Conservation (phyloP, 805 yeast genomes). For the Saitoella complicata region DNA sequence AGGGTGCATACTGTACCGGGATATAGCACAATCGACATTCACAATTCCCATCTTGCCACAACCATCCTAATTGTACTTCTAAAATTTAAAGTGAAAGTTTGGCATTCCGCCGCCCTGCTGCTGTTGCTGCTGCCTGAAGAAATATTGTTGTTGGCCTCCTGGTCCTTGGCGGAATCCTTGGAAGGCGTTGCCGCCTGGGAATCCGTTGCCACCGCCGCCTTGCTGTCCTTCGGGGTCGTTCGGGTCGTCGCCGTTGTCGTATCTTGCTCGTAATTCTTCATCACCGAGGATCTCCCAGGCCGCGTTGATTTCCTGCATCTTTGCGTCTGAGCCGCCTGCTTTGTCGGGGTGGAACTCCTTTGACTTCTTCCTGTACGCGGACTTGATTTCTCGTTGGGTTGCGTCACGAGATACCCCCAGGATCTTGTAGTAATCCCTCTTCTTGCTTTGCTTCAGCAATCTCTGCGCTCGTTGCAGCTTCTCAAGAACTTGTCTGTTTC, state of each 20-base stretch:
- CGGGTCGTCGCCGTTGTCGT: slow-evolving; percentile 48
- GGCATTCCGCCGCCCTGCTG: too few species aligned
- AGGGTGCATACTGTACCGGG: too few species aligned
- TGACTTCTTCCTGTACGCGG: slow-evolving; percentile 63
- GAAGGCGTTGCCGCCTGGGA: not conserved
- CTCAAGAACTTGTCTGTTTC: slow-evolving; percentile 11
- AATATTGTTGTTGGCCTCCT: slow-evolving; percentile 5
- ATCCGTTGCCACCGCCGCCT: slow-evolving; percentile 3
- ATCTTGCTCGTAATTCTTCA: slow-evolving; percentile 43
- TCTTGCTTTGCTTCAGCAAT: slow-evolving; percentile 23
- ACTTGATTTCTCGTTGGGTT: slow-evolving; percentile 52
- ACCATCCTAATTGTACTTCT: too few species aligned
- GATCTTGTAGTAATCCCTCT: slow-evolving; percentile 65
- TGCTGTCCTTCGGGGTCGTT: slow-evolving; percentile 15
- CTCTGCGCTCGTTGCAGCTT: slow-evolving; percentile 17
- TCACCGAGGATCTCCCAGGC: slow-evolving; percentile 78
- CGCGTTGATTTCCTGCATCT: slow-evolving; percentile 83
- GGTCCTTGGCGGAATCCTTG: not conserved
- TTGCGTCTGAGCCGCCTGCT: slow-evolving; percentile 48
- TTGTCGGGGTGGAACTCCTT: slow-evolving; percentile 88
- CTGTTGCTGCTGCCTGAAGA: slow-evolving; percentile 8
- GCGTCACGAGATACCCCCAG: slow-evolving; percentile 56
- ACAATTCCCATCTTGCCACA: too few species aligned
- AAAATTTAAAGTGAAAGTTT: not conserved
- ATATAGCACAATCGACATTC: too few species aligned